Conservation (phyloP, 2,329 filamentous ascomycete genomes). For the Plectosphaerella sp. region DNA sequence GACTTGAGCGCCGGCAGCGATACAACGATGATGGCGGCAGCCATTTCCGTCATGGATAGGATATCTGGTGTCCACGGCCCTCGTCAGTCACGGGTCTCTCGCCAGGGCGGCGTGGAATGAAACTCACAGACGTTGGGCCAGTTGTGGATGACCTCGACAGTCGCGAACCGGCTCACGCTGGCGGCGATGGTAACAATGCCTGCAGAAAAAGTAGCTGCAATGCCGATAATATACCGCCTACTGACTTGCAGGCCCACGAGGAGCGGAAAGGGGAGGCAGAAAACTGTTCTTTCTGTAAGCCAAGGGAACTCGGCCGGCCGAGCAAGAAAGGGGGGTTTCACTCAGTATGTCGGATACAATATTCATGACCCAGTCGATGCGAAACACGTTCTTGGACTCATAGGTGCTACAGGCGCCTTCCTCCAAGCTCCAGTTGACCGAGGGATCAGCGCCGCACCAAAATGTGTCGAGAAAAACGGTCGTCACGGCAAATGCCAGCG, state of each 20-base stretch:
- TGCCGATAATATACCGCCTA: constrained; percentile 14
- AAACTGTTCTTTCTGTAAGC: constrained; percentile 7
- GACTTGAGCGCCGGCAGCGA: constrained; percentile 14
- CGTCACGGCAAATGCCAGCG: constrained; percentile 14
- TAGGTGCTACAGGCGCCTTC: constrained; percentile 16
- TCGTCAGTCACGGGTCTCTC: not conserved
- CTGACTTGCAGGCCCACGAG: constrained; percentile 12
- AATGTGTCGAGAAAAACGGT: constrained; percentile 22
- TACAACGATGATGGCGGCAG: constrained; percentile 15
- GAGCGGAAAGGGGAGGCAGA: constrained; percentile 15
- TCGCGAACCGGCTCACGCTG: constrained; percentile 15
- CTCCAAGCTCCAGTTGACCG: constrained; percentile 20
- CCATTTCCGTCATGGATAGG: constrained; percentile 14
- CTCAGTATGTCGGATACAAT: constrained; percentile 17
- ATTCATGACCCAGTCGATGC: constrained; percentile 23
- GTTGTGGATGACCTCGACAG: constrained; percentile 11
- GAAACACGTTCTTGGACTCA: constrained; percentile 19
- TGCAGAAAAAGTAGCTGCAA: constrained; percentile 12
- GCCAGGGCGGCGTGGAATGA: not conserved
- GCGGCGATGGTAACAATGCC: constrained; percentile 15
- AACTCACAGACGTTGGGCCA: constrained; percentile 17
- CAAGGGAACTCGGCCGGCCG: not conserved
- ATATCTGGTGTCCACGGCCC: constrained; percentile 10
- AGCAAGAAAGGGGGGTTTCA: constrained; percentile 1
- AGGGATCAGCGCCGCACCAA: constrained; percentile 21